Percentiles rank a stretch among this genome's conserved stretches.
phyloP scores from a whole-genome alignment of 1,139 yeast species.

The Yamadazyma dushanensis region DNA sequence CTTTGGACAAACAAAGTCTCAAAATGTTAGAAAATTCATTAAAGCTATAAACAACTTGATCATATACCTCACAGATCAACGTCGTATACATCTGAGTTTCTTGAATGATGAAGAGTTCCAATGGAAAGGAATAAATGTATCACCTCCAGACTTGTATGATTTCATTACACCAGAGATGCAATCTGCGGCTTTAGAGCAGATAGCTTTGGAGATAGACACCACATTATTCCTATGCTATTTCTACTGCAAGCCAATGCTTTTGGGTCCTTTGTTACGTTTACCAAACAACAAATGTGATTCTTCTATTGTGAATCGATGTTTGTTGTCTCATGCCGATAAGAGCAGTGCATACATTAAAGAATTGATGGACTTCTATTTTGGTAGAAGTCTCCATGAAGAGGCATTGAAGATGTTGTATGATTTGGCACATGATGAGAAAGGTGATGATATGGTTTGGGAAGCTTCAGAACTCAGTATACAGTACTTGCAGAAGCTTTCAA shows the following conservation, averaged over 20 bases:
- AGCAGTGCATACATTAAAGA: slow-evolving; percentile 59
- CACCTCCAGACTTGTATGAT: slow-evolving; percentile 39
- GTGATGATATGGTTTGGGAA: slow-evolving; percentile 22
- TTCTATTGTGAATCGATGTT: slow-evolving; percentile 55
- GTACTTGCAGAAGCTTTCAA: slow-evolving; percentile 64
- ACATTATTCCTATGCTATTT: slow-evolving; percentile 75
- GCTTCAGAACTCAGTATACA: slow-evolving; percentile 56
- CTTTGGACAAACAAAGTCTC: slow-evolving; percentile 20
- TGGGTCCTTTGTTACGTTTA: slow-evolving; percentile 81
- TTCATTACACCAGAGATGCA: slow-evolving; percentile 16
- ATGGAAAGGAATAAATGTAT: slow-evolving; percentile 48
- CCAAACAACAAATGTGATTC: slow-evolving; percentile 72
- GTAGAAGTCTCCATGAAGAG: slow-evolving; percentile 60
- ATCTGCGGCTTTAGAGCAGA: slow-evolving; percentile 11
- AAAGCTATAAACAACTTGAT: slow-evolving; percentile 54
- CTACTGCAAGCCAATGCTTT: slow-evolving; percentile 63
- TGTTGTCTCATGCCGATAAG: slow-evolving; percentile 35
- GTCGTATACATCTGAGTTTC: slow-evolving; percentile 47
- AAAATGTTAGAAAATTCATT: slow-evolving; percentile 28
- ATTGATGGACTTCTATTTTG: slow-evolving; percentile 75
- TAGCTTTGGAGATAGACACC: slow-evolving; percentile 61
- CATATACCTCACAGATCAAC: slow-evolving; percentile 55
- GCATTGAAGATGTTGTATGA: slow-evolving; percentile 62
- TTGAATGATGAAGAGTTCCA: slow-evolving; percentile 31
- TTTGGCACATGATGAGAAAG: slow-evolving; percentile 27